phyloP scores from a whole-genome alignment of 2,329 filamentous ascomycete genomes.

The Exophiala phaeomuriformis region DNA sequence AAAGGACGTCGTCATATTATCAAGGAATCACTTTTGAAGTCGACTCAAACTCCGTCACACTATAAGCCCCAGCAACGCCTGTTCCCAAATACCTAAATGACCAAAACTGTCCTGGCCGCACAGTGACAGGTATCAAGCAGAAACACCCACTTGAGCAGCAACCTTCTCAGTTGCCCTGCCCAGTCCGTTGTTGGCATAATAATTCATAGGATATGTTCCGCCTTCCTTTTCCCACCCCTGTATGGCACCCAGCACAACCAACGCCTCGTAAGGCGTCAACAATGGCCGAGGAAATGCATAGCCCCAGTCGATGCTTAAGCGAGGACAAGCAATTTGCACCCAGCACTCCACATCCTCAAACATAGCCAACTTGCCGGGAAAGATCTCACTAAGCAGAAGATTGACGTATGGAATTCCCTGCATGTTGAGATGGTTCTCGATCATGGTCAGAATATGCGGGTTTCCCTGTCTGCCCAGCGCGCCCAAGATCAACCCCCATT shows the following conservation, averaged over 20 bases:
- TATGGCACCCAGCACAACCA: constrained; percentile 74
- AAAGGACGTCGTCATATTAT: too few species aligned
- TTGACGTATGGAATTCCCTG: constrained; percentile 75
- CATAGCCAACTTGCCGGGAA: constrained; percentile 86
- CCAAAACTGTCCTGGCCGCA: background rate
- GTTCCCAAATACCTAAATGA: too few species aligned
- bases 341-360: constrained; percentile 94
- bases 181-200: constrained; percentile 85
- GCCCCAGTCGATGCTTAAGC: constrained; percentile 96
- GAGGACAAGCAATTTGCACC: constrained; percentile 97
- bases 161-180: constrained; percentile 60
- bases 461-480: constrained; percentile 91
- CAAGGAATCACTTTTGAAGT: too few species aligned
- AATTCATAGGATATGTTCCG: constrained; percentile 89
- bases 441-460: constrained; percentile 79
- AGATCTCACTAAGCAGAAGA: constrained; percentile 85
- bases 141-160: constrained; percentile 22
- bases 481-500: constrained; percentile 93
- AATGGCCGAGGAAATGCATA: constrained; percentile 88
- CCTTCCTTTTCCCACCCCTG: constrained; percentile 63
- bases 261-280: constrained; percentile 88
- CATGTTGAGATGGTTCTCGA: constrained; percentile 67
- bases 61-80: too few species aligned
- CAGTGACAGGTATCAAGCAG: constrained; percentile 8
- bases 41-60: too few species aligned